Evolutionary conservation across 1,284 basidiomycete genomes (phyloP), one percentile per base, ranked within the genome.

Genomic region (Ceratobasidium sp.): DNA sequence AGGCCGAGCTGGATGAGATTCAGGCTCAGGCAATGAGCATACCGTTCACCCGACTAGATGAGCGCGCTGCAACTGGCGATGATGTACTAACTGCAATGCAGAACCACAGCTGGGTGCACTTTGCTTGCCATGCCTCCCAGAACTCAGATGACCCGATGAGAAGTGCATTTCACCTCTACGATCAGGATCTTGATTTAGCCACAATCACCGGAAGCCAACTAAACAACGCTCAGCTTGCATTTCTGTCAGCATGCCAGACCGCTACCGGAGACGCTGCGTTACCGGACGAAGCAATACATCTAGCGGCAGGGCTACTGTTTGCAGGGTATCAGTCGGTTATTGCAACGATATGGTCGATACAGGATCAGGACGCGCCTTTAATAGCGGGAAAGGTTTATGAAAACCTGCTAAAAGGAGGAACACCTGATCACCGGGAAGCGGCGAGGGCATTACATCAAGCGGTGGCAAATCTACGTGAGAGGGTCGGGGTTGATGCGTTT

Each of bases 331-430:
- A 18, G 67, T 56, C 18, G 20, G 67, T 49, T 3, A 46, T 70
- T 9, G 67, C 42, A n/a, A 70, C 67, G 51, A 70, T 70, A 40
- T 70, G 49, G 42, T 26, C 67, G 18, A 70, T 70, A 49, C 42
- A 40, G 20, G 67, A 70, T 20, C 28, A 70, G 28, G 67, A 70
- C n/a, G 67, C 42, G 51, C 67, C 42, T 12, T 12, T 70, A 12
- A 28, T 70, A 5, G 67, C 67, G 7, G 67, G 51, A 49, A n/a
- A 46, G 33, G 33, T 70, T 13, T 70, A 70, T 40, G 51, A 70
- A 20, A 12, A 70, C 28, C 42, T 70, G 23, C 51, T 70, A 6
- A 46, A 46, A 13, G 44, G 13, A 6, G 44, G 44, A 6, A 46
- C 7, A 46, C 44, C 44, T 6, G 44, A 46, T 13, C 6, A 13